Evolutionary conservation across 805 yeast genomes (phyloP).

Genomic region (Suhomyces tanzawaensis): DNA sequence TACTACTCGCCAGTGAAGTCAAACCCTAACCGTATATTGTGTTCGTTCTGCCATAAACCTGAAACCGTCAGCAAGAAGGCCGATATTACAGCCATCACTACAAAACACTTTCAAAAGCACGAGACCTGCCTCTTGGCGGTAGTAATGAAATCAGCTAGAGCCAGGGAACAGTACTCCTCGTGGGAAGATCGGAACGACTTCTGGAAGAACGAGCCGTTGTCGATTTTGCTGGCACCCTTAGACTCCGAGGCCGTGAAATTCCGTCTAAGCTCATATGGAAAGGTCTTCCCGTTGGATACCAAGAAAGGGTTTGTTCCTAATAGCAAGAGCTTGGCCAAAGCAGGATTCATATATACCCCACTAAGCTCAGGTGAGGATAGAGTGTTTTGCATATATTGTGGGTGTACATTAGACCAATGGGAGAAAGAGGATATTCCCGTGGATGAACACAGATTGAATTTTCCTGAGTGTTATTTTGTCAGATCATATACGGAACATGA

Average conservation of each 20-base stretch:
- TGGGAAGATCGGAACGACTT: conserved; percentile 3
- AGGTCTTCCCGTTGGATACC: conserved; percentile 7
- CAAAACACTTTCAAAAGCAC: conserved; percentile 9
- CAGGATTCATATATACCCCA: conserved; percentile 43
- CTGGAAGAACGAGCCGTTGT: conserved; percentile 10
- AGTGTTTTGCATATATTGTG: conserved; percentile 31
- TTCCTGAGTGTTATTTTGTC: conserved; percentile 9
- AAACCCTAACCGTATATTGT: conserved; percentile 50
- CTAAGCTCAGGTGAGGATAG: conserved; percentile 29
- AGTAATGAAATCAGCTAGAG: conserved; percentile 9
- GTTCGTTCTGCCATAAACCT: conserved; percentile 47
- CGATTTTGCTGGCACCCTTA: conserved; percentile 7
- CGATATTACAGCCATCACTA: conserved; percentile 5
- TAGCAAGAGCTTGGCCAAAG: conserved; percentile 34
- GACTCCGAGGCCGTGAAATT: conserved; percentile 2
- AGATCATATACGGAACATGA: neutral
- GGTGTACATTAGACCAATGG: conserved; percentile 48
- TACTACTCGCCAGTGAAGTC: conserved; percentile 51
- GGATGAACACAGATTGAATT: conserved; percentile 47
- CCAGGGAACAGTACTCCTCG: conserved; percentile 8
- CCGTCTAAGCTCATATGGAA: conserved; percentile 9
- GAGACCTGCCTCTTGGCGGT: conserved; percentile 10
- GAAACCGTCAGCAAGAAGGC: conserved; percentile 8
- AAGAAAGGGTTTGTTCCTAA: conserved; percentile 1
- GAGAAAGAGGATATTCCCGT: conserved; percentile 61